Base-by-base conservation (phyloP, 176 grass and related monocot species). In the Chrysopogon serrulatus region DNA sequence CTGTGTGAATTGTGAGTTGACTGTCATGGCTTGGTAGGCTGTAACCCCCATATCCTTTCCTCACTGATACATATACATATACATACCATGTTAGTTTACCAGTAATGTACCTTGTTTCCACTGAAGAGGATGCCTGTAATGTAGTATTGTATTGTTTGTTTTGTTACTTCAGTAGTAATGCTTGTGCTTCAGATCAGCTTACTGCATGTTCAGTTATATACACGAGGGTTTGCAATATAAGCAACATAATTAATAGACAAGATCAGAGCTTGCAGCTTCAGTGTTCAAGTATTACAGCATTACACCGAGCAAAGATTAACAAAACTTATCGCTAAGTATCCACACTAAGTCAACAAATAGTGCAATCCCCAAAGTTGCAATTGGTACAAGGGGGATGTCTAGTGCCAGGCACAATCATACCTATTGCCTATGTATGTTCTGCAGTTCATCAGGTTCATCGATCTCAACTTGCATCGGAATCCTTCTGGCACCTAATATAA, bases 101-200 rank as follows among this genome's bases (percentile, higher is more conserved):
- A 54, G 73, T 86, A 66, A 83, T 86, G 74, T 62, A 76, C 26
- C 26, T 65, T 90, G 26, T 77, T 53, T 65, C 33, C 27, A 27
- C 26, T n/a, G 35, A 76, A 82, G 72, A 86, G 53, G 83, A 82
- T 65, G 72, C 65, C 7, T 44, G 78, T 86, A 78, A 71, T 90
- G 41, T 82, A 85, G 54, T 82, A 79, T 68, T 76, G 76, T 86
- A 80, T 63, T 87, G 76, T 51, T 83, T 87, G 84, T 74, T 87
- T 87, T 39, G 42, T 59, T 83, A 80, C 51, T 69, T 75, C 74
- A 83, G 36, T 83, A 87, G 73, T 79, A 60, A 78, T 74, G 13
- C 12, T 26, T 63, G 41, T 63, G 32, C 34, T 77, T 18, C 65
- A 76, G 3, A 62, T 51, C 48, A 85, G 37, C 11, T 24, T 41